A percentile compares a stretch with the other conserved stretches of the same genome.
Conservation (phyloP, 1,284 basidiomycete genomes). For the Hymenochaete sp. region DNA sequence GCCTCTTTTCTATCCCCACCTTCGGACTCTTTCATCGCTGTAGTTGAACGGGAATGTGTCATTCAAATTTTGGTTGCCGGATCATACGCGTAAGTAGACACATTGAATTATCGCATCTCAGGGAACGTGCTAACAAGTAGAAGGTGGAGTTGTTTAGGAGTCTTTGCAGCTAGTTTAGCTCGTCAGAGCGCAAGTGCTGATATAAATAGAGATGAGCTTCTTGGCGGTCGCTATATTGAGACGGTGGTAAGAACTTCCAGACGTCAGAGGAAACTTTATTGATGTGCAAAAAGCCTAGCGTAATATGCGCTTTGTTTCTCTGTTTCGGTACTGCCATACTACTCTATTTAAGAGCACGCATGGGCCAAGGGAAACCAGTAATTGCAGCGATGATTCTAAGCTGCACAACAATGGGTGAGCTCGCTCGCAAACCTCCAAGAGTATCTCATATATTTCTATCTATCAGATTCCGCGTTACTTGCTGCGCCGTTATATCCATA, state of each 20-base stretch:
- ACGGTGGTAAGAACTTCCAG: slow-evolving; percentile 38
- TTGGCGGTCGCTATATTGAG: slow-evolving; percentile 52
- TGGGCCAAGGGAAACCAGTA: slow-evolving; percentile 59
- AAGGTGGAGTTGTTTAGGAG: slow-evolving; percentile 63
- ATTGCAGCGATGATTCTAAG: slow-evolving; percentile 46
- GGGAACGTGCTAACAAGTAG: neutral
- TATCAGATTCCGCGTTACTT: slow-evolving; percentile 49
- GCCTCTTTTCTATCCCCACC: slow-evolving; percentile 63
- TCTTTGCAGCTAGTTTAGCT: slow-evolving; percentile 53
- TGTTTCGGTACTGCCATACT: slow-evolving; percentile 54
- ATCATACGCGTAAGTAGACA: slow-evolving; percentile 9
- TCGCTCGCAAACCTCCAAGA: neutral
- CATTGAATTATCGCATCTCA: neutral
- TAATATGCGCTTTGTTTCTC: slow-evolving; percentile 58
- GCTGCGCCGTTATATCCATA: slow-evolving; percentile 59
- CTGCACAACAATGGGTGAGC: slow-evolving; percentile 46
- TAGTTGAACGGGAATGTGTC: slow-evolving; percentile 62
- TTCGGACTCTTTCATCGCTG: slow-evolving; percentile 54
- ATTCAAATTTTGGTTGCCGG: slow-evolving; percentile 37
- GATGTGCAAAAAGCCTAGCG: slow-evolving; percentile 38
- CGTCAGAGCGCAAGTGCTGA: slow-evolving; percentile 38
- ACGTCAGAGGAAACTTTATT: neutral
- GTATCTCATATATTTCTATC: neutral
- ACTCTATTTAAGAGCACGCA: slow-evolving; percentile 53
- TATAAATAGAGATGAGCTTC: slow-evolving; percentile 32